These are phyloP conservation scores for Vicia villosa DNA, from an alignment of 306 rosid species.

Conservation along the genomic window DNA sequence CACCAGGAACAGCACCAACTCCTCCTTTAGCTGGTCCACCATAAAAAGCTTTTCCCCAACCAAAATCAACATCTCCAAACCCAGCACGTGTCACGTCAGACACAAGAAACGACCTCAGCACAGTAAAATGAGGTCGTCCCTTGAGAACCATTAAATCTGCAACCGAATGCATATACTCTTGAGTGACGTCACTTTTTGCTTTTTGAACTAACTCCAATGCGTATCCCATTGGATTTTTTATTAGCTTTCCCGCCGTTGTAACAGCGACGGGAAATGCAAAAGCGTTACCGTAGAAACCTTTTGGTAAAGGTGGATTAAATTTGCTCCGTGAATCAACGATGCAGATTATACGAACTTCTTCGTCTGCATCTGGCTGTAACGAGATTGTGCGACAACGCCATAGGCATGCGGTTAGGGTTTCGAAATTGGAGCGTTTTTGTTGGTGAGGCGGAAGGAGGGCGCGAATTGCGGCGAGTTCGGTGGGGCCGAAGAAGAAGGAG, in stretches of 20 bases:
- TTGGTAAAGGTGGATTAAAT: constrained; percentile 55
- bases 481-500: constrained; percentile 56
- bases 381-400: constrained; percentile 59
- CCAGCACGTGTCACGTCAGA: constrained; percentile 60
- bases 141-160: constrained; percentile 55
- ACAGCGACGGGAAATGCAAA: constrained; percentile 50
- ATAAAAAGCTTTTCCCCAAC: constrained; percentile 43
- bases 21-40: constrained; percentile 17
- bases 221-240: constrained; percentile 47
- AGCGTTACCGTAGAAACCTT: constrained; percentile 62
- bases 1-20: not conserved
- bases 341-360: constrained; percentile 59
- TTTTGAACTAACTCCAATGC: constrained; percentile 55
- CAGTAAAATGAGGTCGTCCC: constrained; percentile 50
- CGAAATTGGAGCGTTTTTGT: constrained; percentile 37
- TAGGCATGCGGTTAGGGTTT: constrained; percentile 49
- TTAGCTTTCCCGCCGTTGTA: constrained; percentile 47
- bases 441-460: constrained; percentile 37
- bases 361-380: not conserved
- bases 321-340: constrained; percentile 44
- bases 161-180: constrained; percentile 62
- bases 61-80: constrained; percentile 53
- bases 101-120: constrained; percentile 47
- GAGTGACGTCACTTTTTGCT: constrained; percentile 49
- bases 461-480: constrained; percentile 50